A percentile compares a stretch with the other conserved stretches of the same genome.
Evolutionary conservation across 2,329 filamentous ascomycete genomes (phyloP).

Genomic region (Alternaria hordeiaustralica): DNA sequence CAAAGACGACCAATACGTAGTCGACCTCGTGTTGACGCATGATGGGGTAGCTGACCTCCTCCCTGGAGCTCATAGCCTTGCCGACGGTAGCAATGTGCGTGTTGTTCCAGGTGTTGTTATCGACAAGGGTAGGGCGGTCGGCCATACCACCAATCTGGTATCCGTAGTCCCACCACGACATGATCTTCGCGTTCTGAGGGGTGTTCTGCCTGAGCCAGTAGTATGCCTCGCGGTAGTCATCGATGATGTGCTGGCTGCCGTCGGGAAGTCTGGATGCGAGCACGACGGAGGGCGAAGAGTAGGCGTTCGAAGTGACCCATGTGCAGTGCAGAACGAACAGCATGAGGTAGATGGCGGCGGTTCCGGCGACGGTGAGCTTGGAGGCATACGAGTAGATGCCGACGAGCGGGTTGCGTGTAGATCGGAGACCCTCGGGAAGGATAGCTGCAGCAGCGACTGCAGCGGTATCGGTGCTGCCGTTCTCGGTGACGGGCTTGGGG

Average conservation of each 20-base stretch:
- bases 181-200: slow-evolving; percentile 91
- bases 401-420: slow-evolving; percentile 74
- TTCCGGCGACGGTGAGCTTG: slow-evolving; percentile 76
- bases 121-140: slow-evolving; percentile 92
- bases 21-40: slow-evolving; percentile 98
- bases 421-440: slow-evolving; percentile 66
- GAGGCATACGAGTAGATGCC: slow-evolving; percentile 84
- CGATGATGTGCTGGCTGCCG: slow-evolving; percentile 96
- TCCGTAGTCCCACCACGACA: slow-evolving; percentile 99
- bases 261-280: slow-evolving; percentile 91
- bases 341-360: slow-evolving; percentile 79
- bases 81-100: slow-evolving; percentile 99
- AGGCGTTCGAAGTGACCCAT: slow-evolving; percentile 98
- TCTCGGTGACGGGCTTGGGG: slow-evolving; percentile 60
- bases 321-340: slow-evolving; percentile 98
- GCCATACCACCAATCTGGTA: slow-evolving; percentile 99
- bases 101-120: slow-evolving; percentile 99
- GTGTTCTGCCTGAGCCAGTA: slow-evolving; percentile 99
- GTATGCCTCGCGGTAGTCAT: slow-evolving; percentile 98
- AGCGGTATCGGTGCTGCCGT: slow-evolving; percentile 37
- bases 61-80: slow-evolving; percentile 96
- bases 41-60: slow-evolving; percentile 98
- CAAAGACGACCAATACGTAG: slow-evolving; percentile 97
- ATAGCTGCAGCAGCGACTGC: slow-evolving; percentile 59
- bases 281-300: slow-evolving; percentile 97